These are phyloP conservation scores for Penicillium dipodomyicola DNA, from an alignment of 495 filamentous ascomycete species.

Conservation along the genomic window DNA sequence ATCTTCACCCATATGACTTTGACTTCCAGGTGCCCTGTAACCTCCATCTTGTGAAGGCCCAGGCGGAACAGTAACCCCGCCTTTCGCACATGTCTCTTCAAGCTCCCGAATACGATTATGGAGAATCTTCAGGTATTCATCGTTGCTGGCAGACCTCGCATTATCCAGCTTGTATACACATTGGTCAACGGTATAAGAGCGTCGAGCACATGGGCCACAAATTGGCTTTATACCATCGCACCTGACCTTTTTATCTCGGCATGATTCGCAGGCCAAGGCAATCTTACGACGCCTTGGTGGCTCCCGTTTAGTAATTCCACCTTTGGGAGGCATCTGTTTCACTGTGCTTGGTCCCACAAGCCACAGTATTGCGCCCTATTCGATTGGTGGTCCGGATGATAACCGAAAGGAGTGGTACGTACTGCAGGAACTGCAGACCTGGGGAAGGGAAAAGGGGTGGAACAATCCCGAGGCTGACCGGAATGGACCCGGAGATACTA, in stretches of 20 bases:
- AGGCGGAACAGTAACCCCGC: conserved; percentile 30
- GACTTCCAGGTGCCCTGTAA: conserved; percentile 1
- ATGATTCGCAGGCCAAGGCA: conserved; percentile 40
- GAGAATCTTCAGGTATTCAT: conserved; percentile 38
- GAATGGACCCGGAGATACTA: not conserved
- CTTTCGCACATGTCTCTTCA: conserved; percentile 32
- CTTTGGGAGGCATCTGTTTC: conserved; percentile 21
- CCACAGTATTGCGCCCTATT: not conserved
- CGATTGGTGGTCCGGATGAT: conserved; percentile 6
- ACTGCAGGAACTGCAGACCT: not conserved
- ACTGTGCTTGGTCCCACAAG: conserved; percentile 2
- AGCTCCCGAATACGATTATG: conserved; percentile 40
- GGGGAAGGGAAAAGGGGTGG: not conserved
- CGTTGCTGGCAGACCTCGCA: conserved; percentile 38
- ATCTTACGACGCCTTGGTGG: conserved; percentile 29
- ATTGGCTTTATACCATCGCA: conserved; percentile 48
- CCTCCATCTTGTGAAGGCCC: conserved; percentile 5
- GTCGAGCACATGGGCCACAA: conserved; percentile 41
- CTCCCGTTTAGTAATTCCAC: conserved; percentile 14
- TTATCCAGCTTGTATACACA: conserved; percentile 42
- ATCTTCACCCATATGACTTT: conserved; percentile 1
- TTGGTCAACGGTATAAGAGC: conserved; percentile 32
- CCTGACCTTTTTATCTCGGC: conserved; percentile 40
- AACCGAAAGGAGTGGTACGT: not conserved
- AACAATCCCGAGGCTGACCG: not conserved